Evolutionary conservation across 768 basidiomycete species (phyloP).

Genomic region (Lentinula aciculospora): DNA sequence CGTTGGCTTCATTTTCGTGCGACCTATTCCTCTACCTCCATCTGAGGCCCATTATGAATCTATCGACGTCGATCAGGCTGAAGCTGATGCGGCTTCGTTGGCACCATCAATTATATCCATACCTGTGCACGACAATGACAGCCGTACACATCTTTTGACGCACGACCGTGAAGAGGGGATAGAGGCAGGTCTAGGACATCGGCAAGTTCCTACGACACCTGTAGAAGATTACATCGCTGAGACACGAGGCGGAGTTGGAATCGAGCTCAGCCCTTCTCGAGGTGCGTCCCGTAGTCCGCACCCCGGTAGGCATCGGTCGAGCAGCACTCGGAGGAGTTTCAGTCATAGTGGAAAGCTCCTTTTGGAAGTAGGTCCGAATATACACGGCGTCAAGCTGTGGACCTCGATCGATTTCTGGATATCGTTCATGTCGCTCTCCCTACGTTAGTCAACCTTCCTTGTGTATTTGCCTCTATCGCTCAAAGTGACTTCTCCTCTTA

Average conservation of each 20-base stretch:
- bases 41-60: background rate
- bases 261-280: constrained; percentile 8
- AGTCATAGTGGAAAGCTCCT: constrained; percentile 14
- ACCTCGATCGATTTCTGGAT: constrained; percentile 58
- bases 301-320: background rate
- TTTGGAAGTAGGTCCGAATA: constrained; percentile 36
- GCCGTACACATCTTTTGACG: background rate
- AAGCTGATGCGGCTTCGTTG: constrained; percentile 2
- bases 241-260: background rate
- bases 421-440: constrained; percentile 48
- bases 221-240: constrained; percentile 8
- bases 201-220: constrained; percentile 6
- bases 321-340: constrained; percentile 16
- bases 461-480: constrained; percentile 1
- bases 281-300: background rate
- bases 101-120: background rate
- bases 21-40: constrained; percentile 35
- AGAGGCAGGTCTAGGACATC: background rate
- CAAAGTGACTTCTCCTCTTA: background rate
- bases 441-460: constrained; percentile 37
- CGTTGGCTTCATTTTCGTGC: constrained; percentile 45
- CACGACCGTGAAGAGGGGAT: background rate
- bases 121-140: background rate
- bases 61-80: background rate
- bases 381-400: constrained; percentile 49